Evolutionary conservation across 2,329 filamentous ascomycete genomes (phyloP).

Genomic region (Aspergillus oerlinghausenensis): DNA sequence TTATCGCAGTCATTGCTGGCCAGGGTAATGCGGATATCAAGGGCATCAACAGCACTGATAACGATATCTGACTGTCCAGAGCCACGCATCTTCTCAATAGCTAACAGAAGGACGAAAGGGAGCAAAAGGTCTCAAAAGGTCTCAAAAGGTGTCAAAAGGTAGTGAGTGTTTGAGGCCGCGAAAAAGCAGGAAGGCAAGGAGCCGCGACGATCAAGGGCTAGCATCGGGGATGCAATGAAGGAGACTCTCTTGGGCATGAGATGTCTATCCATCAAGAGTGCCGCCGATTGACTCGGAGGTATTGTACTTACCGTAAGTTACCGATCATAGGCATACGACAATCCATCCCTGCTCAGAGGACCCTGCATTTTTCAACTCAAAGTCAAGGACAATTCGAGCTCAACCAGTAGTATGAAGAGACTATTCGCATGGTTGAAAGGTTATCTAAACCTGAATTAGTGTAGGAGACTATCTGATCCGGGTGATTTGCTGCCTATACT

Average conservation of each 20-base stretch:
- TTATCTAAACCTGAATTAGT: neutral
- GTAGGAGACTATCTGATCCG: too few relatives aligned
- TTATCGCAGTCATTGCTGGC: conserved; percentile 32
- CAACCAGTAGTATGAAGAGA: neutral
- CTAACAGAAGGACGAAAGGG: neutral
- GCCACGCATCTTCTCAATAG: conserved; percentile 10
- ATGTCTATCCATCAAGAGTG: neutral
- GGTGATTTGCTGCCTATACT: neutral
- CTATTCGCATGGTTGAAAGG: too few relatives aligned
- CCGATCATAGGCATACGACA: neutral
- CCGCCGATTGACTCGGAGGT: neutral
- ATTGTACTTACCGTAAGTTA: neutral
- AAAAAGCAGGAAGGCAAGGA: neutral
- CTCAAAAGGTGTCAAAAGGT: too few relatives aligned
- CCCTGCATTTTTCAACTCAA: neutral
- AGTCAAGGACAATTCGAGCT: neutral
- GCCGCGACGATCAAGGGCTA: neutral
- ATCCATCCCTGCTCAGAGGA: neutral
- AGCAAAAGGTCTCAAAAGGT: neutral
- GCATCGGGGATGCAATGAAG: neutral
- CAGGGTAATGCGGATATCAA: conserved; percentile 28
- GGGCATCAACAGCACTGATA: conserved; percentile 24
- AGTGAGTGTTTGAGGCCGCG: neutral
- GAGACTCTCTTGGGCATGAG: neutral
- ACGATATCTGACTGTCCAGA: conserved; percentile 14